Evolutionary conservation across 2,329 filamentous ascomycete species (phyloP).

Genomic region (Colletotrichum acutatum): DNA sequence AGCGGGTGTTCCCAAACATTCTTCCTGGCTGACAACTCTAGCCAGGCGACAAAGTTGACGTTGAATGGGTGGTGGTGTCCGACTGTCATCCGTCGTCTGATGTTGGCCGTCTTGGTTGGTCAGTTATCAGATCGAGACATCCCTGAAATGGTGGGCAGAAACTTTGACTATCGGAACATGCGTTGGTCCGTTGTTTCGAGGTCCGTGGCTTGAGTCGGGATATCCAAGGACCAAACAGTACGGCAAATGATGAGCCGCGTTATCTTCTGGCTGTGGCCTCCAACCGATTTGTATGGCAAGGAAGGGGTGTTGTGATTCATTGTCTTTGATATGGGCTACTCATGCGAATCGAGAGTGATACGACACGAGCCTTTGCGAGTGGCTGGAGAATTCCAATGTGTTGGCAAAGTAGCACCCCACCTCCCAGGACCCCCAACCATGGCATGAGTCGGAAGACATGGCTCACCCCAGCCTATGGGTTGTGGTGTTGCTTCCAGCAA

Average conservation of each 20-base stretch:
- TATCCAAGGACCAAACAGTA: neutral
- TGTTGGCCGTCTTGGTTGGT: neutral
- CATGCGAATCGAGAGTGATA: neutral
- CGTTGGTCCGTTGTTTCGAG: neutral
- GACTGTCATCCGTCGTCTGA: constrained; percentile 13
- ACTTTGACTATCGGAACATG: neutral
- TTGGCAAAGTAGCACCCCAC: neutral
- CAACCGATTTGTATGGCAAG: neutral
- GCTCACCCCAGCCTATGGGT: neutral
- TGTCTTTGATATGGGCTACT: neutral
- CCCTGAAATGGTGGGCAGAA: neutral
- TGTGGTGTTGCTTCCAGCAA: neutral
- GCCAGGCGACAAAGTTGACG: neutral
- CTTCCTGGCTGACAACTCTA: neutral
- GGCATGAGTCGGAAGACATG: neutral
- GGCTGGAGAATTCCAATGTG: neutral
- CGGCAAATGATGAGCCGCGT: neutral
- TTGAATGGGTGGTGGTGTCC: neutral
- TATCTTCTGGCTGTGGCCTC: neutral
- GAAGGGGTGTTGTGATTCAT: neutral
- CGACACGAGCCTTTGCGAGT: neutral
- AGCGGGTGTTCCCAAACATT: neutral
- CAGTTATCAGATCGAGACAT: neutral
- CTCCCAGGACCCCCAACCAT: neutral
- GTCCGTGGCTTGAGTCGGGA: neutral